phyloP scores from a whole-genome alignment of 2,329 filamentous ascomycete genomes.

The Bipolaris sorokiniana region DNA sequence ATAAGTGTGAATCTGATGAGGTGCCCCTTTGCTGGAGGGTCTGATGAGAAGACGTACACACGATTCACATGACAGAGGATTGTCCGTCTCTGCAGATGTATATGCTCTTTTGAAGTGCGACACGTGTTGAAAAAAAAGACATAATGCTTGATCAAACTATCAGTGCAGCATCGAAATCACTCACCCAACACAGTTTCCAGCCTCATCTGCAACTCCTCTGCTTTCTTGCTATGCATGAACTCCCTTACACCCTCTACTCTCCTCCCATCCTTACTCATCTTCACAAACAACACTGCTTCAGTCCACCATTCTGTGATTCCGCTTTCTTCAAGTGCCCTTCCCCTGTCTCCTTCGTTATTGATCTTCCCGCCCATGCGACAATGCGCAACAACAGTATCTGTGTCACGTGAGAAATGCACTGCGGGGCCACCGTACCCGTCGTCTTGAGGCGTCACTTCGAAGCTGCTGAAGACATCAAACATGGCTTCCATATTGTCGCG shows the following conservation, averaged over 20 bases:
- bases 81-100: not conserved
- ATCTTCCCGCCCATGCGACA: constrained; percentile 37
- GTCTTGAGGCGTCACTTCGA: constrained; percentile 49
- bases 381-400: constrained; percentile 48
- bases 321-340: constrained; percentile 21
- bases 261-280: constrained; percentile 30
- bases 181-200: constrained; percentile 46
- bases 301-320: constrained; percentile 35
- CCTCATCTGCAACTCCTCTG: constrained; percentile 45
- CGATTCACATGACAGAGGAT: not conserved
- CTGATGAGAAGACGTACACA: not conserved
- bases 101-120: not conserved
- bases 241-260: constrained; percentile 40
- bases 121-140: not conserved
- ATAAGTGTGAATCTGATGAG: too few species aligned
- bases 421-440: constrained; percentile 41
- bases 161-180: not conserved
- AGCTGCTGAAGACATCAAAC: constrained; percentile 52
- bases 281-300: constrained; percentile 34
- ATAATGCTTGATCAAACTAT: too few species aligned
- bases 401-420: constrained; percentile 28
- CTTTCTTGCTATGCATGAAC: constrained; percentile 53
- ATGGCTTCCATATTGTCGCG: constrained; percentile 50
- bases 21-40: too few species aligned
- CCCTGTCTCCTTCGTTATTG: constrained; percentile 24